Percentiles rank a stretch among this genome's conserved stretches.
Conservation (phyloP, 306 rosid species). For the Betula pendula region DNA sequence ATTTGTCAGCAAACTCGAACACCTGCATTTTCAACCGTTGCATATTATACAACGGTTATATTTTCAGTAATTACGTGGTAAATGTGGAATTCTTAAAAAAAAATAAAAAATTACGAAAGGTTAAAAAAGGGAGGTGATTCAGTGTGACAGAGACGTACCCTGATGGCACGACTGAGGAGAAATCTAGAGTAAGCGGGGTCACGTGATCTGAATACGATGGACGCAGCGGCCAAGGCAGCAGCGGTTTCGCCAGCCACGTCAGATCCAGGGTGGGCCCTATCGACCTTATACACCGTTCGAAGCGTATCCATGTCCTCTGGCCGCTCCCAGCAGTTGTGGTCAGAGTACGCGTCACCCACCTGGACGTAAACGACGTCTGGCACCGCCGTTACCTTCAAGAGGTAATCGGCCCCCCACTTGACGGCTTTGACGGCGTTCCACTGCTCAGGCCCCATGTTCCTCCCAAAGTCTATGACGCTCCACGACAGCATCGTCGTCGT, state of each 20-base stretch:
- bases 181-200: slow-evolving; percentile 75
- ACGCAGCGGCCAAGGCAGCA: slow-evolving; percentile 97
- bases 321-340: slow-evolving; percentile 97
- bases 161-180: slow-evolving; percentile 93
- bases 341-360: slow-evolving; percentile 82
- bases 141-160: slow-evolving; percentile 62
- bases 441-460: slow-evolving; percentile 78
- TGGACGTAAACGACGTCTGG: slow-evolving; percentile 80
- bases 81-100: too few relatives aligned
- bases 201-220: slow-evolving; percentile 97
- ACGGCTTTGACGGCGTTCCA: slow-evolving; percentile 67
- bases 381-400: slow-evolving; percentile 71
- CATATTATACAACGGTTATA: slow-evolving; percentile 36
- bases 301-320: slow-evolving; percentile 98
- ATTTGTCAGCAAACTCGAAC: slow-evolving; percentile 86
- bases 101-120: not conserved
- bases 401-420: slow-evolving; percentile 83
- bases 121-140: not conserved
- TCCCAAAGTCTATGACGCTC: slow-evolving; percentile 88
- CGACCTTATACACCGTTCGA: slow-evolving; percentile 73
- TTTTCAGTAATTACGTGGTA: slow-evolving; percentile 20
- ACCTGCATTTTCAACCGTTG: slow-evolving; percentile 53
- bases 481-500: slow-evolving; percentile 81
- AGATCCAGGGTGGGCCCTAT: slow-evolving; percentile 79
- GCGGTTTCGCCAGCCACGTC: slow-evolving; percentile 99